Percentiles rank a stretch among this genome's conserved stretches.
Conservation (phyloP, 371 early-diverging fungal species). For the Lichtheimia ramosa region DNA sequence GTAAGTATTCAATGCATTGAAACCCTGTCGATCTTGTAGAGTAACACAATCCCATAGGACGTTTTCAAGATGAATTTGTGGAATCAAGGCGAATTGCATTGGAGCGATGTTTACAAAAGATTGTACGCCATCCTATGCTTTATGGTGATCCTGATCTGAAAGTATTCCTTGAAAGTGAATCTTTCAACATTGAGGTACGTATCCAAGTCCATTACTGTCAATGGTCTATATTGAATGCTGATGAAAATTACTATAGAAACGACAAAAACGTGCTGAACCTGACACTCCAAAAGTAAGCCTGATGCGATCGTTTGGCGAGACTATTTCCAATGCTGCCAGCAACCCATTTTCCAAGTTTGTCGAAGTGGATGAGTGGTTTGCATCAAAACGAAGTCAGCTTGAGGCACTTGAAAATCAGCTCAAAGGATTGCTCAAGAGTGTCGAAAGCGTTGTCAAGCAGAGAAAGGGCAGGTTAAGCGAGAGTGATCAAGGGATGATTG, state of each 20-base stretch:
- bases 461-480: constrained; percentile 55
- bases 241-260: constrained; percentile 21
- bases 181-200: constrained; percentile 67
- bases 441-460: constrained; percentile 81
- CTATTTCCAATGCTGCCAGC: constrained; percentile 42
- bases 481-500: not conserved
- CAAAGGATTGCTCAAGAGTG: constrained; percentile 75
- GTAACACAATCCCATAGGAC: constrained; percentile 47
- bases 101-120: constrained; percentile 80
- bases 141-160: constrained; percentile 83
- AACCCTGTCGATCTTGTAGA: too few species aligned
- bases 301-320: constrained; percentile 48
- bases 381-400: constrained; percentile 73
- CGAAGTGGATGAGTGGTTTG: constrained; percentile 73
- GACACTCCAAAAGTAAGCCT: constrained; percentile 38
- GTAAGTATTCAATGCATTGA: constrained; percentile 15
- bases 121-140: constrained; percentile 82
- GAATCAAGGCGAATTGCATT: constrained; percentile 84
- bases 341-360: constrained; percentile 48
- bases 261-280: constrained; percentile 50
- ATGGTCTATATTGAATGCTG: not conserved
- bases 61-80: constrained; percentile 96
- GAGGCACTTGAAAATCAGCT: constrained; percentile 87
- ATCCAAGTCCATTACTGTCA: constrained; percentile 4
- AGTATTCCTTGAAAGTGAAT: constrained; percentile 88